Evolutionary conservation across 2,329 filamentous ascomycete genomes (phyloP), one percentile per base, ranked within the genome.

Genomic region (Talaromyces sp.): DNA sequence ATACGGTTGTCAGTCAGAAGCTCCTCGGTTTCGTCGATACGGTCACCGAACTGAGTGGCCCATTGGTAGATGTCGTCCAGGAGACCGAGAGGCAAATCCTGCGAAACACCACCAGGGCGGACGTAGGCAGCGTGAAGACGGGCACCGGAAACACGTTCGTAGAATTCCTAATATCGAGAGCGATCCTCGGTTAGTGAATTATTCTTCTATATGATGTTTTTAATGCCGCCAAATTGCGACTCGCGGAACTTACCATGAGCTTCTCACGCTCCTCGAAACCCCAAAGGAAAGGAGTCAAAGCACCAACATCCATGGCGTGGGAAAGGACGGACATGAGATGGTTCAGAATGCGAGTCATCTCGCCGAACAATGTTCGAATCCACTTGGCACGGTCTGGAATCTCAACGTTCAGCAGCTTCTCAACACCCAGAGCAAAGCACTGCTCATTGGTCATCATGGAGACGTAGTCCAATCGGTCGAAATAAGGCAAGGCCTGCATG

Each of bases 381-480:
- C 87, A 99, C 81, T 99, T 97, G 66, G 94, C 94, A 70, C 94
- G 84, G 61, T 94, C 89, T 20, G 94, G 94, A 60, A 99, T 90
- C 74, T 99, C 95, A 62, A 99, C 82, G 76, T 99, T 99, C 68
- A 99, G 82, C 56, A 99, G 83, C 83, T 99, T 99, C 84, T 99
- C 94, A 51, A 97, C 93, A 17, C 91, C 94, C 62, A 99, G 83
- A 33, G 91, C 86, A 77, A 91, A 99, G 72, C 91, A 96, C 79
- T 99, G 94, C 82, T 99, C 94, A 77, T 99, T 99, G 69, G 94
- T 99, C 94, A 99, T 99, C 95, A 99, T 99, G 69, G 91, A 97
- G 65, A 97, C 92, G 76, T 99, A 99, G 78, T 99, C 94, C 75
- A 99, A 83, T 66, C 94, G 91, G 79, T 99, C 94, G 74, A 99